A percentile compares a stretch with the other conserved stretches of the same genome.
Evolutionary conservation across 768 basidiomycete genomes (phyloP).

Genomic region (Kwoniella mangroviensis): DNA sequence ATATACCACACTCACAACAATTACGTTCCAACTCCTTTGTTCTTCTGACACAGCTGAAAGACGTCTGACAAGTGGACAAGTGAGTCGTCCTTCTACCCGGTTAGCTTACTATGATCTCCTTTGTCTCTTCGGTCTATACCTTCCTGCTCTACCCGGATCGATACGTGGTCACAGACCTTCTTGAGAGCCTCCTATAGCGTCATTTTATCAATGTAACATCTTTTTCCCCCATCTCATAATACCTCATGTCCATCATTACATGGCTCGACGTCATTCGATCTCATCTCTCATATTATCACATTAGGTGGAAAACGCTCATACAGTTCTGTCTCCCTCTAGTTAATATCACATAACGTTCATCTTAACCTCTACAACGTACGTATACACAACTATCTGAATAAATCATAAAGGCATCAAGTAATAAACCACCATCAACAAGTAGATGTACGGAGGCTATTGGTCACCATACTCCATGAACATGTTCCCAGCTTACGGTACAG

Average conservation of each 20-base stretch:
- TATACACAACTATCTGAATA: background rate
- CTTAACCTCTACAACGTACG: background rate
- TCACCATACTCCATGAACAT: conserved; percentile 27
- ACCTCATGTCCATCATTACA: background rate
- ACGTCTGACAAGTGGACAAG: background rate
- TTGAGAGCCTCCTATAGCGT: background rate
- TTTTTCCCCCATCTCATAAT: background rate
- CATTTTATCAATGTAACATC: conserved; percentile 4
- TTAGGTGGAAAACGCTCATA: conserved; percentile 7
- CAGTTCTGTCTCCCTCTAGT: background rate
- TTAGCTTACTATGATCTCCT: background rate
- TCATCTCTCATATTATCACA: background rate
- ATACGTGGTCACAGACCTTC: no score
- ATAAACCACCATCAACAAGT: conserved; percentile 1
- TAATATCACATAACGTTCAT: background rate
- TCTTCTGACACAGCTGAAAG: background rate
- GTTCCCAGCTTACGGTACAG: conserved; percentile 11
- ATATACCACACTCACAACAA: background rate
- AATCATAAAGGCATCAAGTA: background rate
- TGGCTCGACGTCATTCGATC: background rate
- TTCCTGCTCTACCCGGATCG: background rate
- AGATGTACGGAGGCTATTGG: conserved; percentile 48
- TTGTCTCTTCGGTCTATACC: background rate
- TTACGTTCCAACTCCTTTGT: background rate
- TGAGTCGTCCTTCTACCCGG: background rate